Percentiles rank a stretch among this genome's conserved stretches.
These are phyloP conservation scores for Hypomyces rosellus DNA, from an alignment of 2,329 filamentous ascomycete species.

Conservation along the genomic window DNA sequence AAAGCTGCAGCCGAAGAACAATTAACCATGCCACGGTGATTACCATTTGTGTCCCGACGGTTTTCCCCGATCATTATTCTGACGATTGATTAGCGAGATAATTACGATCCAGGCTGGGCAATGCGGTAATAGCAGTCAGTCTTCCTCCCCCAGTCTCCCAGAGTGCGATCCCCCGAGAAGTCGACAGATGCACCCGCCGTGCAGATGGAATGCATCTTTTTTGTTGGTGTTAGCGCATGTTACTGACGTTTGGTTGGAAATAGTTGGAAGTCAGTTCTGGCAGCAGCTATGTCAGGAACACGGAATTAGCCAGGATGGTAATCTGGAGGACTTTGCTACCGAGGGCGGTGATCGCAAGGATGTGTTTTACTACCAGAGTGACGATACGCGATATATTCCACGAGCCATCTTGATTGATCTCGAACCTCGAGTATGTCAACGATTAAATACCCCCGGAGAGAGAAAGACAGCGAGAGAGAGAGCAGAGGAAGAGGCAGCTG, in stretches of 20 bases:
- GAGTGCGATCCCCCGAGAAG: too few species aligned
- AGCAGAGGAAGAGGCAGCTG: background rate
- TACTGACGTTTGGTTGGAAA: conserved; percentile 39
- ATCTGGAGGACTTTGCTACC: conserved; percentile 94
- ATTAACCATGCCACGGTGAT: conserved; percentile 23
- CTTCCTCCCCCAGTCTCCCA: conserved; percentile 12
- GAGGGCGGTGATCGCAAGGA: conserved; percentile 97
- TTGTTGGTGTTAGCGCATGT: background rate
- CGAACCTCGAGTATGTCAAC: conserved; percentile 66
- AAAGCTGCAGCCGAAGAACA: background rate
- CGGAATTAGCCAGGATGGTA: conserved; percentile 94
- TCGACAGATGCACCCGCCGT: too few species aligned
- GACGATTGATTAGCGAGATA: conserved; percentile 67
- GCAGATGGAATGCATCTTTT: background rate
- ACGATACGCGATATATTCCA: conserved; percentile 97
- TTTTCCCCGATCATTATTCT: conserved; percentile 16
- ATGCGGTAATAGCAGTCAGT: conserved; percentile 97
- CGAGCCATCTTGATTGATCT: conserved; percentile 92
- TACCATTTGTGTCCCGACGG: background rate
- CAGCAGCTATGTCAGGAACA: conserved; percentile 97
- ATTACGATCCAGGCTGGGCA: conserved; percentile 99
- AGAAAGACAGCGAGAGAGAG: too few species aligned
- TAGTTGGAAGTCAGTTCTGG: conserved; percentile 97
- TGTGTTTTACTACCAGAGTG: conserved; percentile 99
- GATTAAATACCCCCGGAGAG: too few species aligned